Percentiles rank a stretch among this genome's conserved stretches.
Conservation (phyloP, 192 early-diverging fungal species). For the Gonapodya prolifera region DNA sequence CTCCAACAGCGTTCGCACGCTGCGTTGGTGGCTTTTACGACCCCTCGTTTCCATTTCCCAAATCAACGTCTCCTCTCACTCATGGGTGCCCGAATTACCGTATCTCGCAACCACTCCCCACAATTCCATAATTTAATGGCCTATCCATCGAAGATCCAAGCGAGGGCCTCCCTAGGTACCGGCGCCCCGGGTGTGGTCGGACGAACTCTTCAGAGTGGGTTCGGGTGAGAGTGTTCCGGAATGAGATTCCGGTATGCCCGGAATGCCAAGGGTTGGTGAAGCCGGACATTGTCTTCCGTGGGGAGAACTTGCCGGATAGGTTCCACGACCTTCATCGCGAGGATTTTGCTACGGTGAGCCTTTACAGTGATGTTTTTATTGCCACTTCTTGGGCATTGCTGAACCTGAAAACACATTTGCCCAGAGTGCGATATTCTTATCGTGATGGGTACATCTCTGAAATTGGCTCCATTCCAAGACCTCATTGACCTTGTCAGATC, state of each 20-base stretch:
- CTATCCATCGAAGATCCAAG: too few relatives aligned
- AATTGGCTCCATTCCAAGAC: constrained; percentile 80
- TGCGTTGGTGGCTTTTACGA: too few relatives aligned
- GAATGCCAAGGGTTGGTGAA: too few relatives aligned
- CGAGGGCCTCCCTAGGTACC: too few relatives aligned
- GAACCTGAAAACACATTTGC: constrained; percentile 51
- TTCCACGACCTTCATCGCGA: constrained; percentile 43
- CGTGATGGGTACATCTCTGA: constrained; percentile 85
- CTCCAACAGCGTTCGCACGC: too few relatives aligned
- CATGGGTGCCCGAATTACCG: too few relatives aligned
- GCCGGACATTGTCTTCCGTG: constrained; percentile 97
- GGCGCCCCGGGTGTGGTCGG: constrained; percentile 15
- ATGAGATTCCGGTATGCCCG: constrained; percentile 55
- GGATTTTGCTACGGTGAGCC: constrained; percentile 17
- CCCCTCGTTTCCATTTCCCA: too few relatives aligned
- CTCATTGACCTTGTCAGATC: constrained; percentile 52
- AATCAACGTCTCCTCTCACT: too few relatives aligned
- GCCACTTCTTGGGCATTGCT: not conserved
- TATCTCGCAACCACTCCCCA: too few relatives aligned
- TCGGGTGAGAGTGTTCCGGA: constrained; percentile 34
- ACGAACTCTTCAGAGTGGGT: constrained; percentile 23
- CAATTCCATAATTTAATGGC: too few relatives aligned
- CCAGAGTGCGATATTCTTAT: constrained; percentile 68
- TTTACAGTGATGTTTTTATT: too few relatives aligned
- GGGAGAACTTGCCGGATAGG: constrained; percentile 70